A percentile compares a stretch with the other conserved stretches of the same genome.
phyloP scores from a whole-genome alignment of 768 basidiomycete genomes.

The Amanita subjunquillea region DNA sequence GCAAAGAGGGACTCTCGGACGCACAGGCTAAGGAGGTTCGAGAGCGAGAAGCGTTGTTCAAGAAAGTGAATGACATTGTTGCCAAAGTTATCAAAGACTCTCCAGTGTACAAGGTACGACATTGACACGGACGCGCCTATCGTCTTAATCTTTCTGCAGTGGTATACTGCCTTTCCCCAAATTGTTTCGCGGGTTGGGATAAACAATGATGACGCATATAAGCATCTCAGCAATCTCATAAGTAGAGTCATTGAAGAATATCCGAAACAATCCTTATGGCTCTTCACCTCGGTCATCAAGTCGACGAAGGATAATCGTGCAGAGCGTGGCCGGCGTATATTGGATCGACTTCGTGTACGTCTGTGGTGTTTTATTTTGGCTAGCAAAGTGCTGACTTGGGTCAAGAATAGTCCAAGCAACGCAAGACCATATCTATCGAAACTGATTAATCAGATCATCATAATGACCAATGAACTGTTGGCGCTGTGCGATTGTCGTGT shows the following conservation, averaged over 20 bases:
- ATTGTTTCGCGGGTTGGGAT: slow-evolving; percentile 92
- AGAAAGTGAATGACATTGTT: slow-evolving; percentile 48
- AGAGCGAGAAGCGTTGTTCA: slow-evolving; percentile 27
- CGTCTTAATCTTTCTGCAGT: slow-evolving; percentile 35
- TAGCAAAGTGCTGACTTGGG: neutral
- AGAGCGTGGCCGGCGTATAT: slow-evolving; percentile 46
- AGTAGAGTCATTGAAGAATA: slow-evolving; percentile 65
- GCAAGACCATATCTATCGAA: slow-evolving; percentile 27
- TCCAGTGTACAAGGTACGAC: slow-evolving; percentile 68
- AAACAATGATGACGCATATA: slow-evolving; percentile 47
- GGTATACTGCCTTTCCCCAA: slow-evolving; percentile 94
- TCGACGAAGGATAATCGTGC: slow-evolving; percentile 61
- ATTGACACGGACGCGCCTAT: slow-evolving; percentile 6
- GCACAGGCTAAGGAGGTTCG: slow-evolving; percentile 15
- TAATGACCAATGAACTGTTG: slow-evolving; percentile 65
- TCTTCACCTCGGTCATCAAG: slow-evolving; percentile 81
- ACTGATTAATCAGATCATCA: slow-evolving; percentile 43
- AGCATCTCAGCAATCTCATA: slow-evolving; percentile 56
- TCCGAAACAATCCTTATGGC: slow-evolving; percentile 89
- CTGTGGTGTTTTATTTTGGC: neutral
- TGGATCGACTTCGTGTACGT: slow-evolving; percentile 49
- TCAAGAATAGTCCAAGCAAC: slow-evolving; percentile 37
- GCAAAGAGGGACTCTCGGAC: too few relatives aligned
- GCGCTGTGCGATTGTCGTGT: slow-evolving; percentile 50
- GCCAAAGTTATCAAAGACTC: slow-evolving; percentile 44